Percentiles rank a stretch among this genome's conserved stretches.
These are phyloP conservation scores for Euphorbia tirucalli DNA, from an alignment of 345 rosid genomes.

Conservation along the genomic window DNA sequence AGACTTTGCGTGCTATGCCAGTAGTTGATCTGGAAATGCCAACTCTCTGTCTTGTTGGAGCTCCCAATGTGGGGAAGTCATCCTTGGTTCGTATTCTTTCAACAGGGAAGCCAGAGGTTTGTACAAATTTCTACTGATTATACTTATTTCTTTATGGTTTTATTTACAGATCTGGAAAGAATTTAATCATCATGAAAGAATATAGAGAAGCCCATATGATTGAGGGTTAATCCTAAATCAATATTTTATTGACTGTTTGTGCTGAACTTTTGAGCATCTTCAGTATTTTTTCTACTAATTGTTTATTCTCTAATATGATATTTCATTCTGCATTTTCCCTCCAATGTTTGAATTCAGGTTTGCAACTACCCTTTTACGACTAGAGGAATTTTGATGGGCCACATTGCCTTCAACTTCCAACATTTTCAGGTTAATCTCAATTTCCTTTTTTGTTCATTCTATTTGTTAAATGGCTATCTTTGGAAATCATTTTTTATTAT, in stretches of 20 bases:
- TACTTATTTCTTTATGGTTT: not conserved
- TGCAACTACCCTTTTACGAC: slow-evolving; percentile 98
- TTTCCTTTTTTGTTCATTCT: not conserved
- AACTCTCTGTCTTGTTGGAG: slow-evolving; percentile 96
- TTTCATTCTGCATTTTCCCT: slow-evolving; percentile 2
- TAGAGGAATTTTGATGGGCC: slow-evolving; percentile 96
- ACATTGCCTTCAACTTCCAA: slow-evolving; percentile 60
- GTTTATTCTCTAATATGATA: not conserved
- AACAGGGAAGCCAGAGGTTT: slow-evolving; percentile 94
- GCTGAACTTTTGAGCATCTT: not conserved
- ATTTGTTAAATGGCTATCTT: not conserved
- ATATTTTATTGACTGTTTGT: not conserved
- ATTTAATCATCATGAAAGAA: slow-evolving; percentile 10
- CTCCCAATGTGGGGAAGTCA: slow-evolving; percentile 96
- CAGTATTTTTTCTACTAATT: not conserved
- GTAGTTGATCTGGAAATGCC: slow-evolving; percentile 91
- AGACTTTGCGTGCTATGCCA: slow-evolving; percentile 96
- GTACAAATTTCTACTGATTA: slow-evolving; percentile 11
- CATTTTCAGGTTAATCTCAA: slow-evolving; percentile 57
- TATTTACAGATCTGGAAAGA: not conserved
- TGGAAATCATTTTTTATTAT: not conserved
- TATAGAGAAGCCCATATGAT: not conserved
- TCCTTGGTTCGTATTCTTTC: slow-evolving; percentile 90
- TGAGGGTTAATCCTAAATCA: not conserved
- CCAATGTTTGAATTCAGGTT: slow-evolving; percentile 41